Evolutionary conservation across 208 protist species (phyloP).

Genomic region (Acanthamoeba sp.): DNA sequence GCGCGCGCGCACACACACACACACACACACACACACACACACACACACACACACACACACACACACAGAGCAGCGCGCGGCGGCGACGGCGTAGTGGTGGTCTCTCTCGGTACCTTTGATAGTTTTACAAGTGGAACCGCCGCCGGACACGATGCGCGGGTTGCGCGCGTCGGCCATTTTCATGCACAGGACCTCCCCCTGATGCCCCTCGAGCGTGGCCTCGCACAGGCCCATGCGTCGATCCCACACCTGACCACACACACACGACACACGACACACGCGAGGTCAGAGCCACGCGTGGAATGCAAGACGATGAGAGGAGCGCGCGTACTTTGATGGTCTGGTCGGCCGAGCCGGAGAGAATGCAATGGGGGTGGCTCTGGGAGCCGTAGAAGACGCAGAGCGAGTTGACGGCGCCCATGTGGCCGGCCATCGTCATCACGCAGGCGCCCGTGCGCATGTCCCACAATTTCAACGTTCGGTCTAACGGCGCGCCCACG

Average conservation of each 20-base stretch:
- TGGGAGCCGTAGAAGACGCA: background rate
- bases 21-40: background rate
- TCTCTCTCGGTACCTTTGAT: constrained; percentile 10
- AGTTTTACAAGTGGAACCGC: constrained; percentile 59
- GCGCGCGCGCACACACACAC: background rate
- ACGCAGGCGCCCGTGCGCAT: constrained; percentile 37
- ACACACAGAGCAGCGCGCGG: too few species aligned
- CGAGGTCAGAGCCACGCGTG: too few species aligned
- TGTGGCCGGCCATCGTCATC: constrained; percentile 52
- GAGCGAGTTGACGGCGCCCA: constrained; percentile 51
- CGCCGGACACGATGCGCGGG: constrained; percentile 50
- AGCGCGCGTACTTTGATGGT: constrained; percentile 31
- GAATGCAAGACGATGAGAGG: background rate
- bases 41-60: too few species aligned
- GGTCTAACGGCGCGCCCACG: background rate
- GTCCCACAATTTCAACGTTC: constrained; percentile 61
- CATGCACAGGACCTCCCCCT: constrained; percentile 59
- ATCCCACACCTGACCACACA: background rate
- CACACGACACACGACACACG: too few species aligned
- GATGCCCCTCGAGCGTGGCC: constrained; percentile 31
- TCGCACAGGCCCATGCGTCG: background rate
- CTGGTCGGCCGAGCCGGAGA: constrained; percentile 50
- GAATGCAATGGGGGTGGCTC: background rate
- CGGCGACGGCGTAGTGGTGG: too few species aligned
- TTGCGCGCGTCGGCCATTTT: constrained; percentile 5